These are phyloP conservation scores for Phytophthora fragariaefolia DNA, from an alignment of 352 stramenopile genomes.

Conservation along the genomic window DNA sequence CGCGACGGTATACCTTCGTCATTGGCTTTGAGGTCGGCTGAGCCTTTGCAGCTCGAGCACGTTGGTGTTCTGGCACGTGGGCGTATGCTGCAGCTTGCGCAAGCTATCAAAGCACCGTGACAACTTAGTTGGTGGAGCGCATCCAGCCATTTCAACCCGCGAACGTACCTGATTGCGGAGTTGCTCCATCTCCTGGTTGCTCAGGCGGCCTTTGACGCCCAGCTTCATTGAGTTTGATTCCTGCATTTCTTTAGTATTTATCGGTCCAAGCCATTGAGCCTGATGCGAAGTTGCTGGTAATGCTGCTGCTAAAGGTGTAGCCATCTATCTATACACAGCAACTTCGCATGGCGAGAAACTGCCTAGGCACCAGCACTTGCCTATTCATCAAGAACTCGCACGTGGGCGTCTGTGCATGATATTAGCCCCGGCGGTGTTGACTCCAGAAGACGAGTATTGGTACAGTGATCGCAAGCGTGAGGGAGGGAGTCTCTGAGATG, in stretches of 20 bases:
- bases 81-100: constrained; percentile 64
- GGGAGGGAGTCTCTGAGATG: constrained; percentile 14
- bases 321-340: constrained; percentile 37
- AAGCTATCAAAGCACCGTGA: constrained; percentile 52
- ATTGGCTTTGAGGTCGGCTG: constrained; percentile 48
- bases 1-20: constrained; percentile 60
- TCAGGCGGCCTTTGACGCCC: constrained; percentile 59
- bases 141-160: constrained; percentile 35
- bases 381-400: too few relatives aligned
- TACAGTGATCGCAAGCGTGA: neutral
- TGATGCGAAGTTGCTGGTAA: too few relatives aligned
- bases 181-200: constrained; percentile 75
- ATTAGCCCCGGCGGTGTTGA: neutral
- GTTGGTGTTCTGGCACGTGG: constrained; percentile 42
- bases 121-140: neutral
- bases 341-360: constrained; percentile 30
- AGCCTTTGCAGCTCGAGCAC: constrained; percentile 19
- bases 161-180: constrained; percentile 41
- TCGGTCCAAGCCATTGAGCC: neutral
- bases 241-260: constrained; percentile 8
- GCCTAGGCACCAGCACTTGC: neutral
- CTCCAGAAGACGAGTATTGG: too few relatives aligned
- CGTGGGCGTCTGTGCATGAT: neutral
- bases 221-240: constrained; percentile 27
- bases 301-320: too few relatives aligned